Base-by-base conservation (phyloP, 2,329 filamentous ascomycete genomes). In the Knoxdaviesia capensis region DNA sequence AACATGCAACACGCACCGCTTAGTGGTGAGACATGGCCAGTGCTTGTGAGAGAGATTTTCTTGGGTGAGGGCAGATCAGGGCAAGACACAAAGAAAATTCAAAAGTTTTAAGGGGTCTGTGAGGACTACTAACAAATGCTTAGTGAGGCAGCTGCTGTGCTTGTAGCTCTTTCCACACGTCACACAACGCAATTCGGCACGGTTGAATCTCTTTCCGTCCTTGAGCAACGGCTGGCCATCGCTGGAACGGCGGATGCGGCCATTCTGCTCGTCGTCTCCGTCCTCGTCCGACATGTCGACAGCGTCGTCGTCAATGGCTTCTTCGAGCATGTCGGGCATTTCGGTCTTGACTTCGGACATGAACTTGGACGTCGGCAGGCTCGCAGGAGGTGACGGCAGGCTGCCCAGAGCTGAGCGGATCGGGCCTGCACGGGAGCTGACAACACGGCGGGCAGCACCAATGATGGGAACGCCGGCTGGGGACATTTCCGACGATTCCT, bases 111-210 rank as follows among this genome's bases (percentile, higher is more conserved):
- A 57, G 61, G 64, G 63, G 64, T 63, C 64, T 20, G 20, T 20
- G 20, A 67, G 71, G 76, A 71, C 66, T 71, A 94, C 90, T 75
- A 78, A 96, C 90, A 94, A 80, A 78, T 98, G 90, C 76, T 96
- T 98, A 60, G 84, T 92, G 70, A 98, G 77, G 77, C 90, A 98
- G 69, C 90, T 96, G 77, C 87, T 93, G 73, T 98, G 90, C 77
- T 98, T 98, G 76, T 98, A 98, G 65, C 86, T 86, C 73, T 98
- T 98, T 62, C 88, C 88, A 69, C 90, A 98, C 64, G 87, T 88
- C 59, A 94, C 85, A 68, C 90, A 98, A 62, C 82, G 85, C 58
- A 98, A 75, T 60, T 96, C 88, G 55, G 78, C 76, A 55, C 77
- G 74, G 64, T 75, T 81, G 60, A 74, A 72, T 64, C 85, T 87